Conservation (phyloP, 768 basidiomycete genomes). For the Lentinula aciculospora region DNA sequence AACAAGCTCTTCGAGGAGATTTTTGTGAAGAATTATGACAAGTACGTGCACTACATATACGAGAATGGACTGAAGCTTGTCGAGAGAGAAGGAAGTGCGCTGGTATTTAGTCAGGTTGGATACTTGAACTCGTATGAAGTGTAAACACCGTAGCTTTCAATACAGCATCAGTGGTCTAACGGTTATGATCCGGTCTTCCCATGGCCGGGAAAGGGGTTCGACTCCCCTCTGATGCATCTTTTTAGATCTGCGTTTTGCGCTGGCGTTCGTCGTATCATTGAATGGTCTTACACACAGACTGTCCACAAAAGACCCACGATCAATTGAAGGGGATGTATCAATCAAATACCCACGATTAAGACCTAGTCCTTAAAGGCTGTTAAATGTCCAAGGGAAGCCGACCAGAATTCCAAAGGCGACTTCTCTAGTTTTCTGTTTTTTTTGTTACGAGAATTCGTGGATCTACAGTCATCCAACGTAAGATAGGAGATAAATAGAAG, state of each 20-base stretch:
- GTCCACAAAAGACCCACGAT: too few species aligned
- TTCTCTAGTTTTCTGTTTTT: too few species aligned
- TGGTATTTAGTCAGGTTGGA: not conserved
- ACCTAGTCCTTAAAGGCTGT: too few species aligned
- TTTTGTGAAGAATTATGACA: not conserved
- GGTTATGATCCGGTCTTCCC: conserved; percentile 8
- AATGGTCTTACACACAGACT: too few species aligned
- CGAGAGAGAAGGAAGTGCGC: not conserved
- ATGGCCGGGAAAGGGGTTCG: conserved; percentile 8
- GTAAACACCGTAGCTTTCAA: not conserved
- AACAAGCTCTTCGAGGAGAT: not conserved
- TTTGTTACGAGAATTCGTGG: too few species aligned
- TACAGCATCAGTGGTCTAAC: conserved; percentile 3
- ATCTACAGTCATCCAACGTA: too few species aligned
- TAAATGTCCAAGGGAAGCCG: too few species aligned
- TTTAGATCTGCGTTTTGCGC: not conserved
- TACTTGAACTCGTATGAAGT: not conserved
- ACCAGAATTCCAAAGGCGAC: too few species aligned
- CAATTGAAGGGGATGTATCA: too few species aligned
- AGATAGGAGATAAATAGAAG: too few species aligned
- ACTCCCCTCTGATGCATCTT: conserved; percentile 5
- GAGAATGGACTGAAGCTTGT: not conserved
- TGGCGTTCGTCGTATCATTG: not conserved
- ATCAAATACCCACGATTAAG: too few species aligned
- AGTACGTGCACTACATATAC: not conserved